Evolutionary conservation across 2,329 filamentous ascomycete genomes (phyloP), one percentile per base, ranked within the genome.

Genomic region (Fusarium piperis): DNA sequence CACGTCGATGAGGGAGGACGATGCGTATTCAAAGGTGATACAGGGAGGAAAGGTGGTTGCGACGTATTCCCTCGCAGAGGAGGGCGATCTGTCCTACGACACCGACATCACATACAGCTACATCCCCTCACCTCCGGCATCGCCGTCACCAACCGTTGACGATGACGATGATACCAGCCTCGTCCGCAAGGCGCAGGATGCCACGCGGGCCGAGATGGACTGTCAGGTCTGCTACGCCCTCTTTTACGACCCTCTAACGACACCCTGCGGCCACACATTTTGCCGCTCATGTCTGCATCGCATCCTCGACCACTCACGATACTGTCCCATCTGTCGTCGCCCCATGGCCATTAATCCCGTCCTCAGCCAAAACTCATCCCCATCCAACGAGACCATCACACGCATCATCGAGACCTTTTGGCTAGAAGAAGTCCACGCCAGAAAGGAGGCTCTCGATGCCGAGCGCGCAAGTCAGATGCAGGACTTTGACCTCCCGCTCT

Each of bases 161-260:
- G 78, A 80, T 11, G 74, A 79, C 4, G 78, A 74, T 33, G 74
- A 77, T 2, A 76, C 81, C 12, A 53, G 62, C 9, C 61, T 75
- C 2, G 65, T 94, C 30, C 82, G 86, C 28, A 85, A 84, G 35
- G 78, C 96, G 15, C 89, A 90, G 74, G 87, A 92, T 28, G 83
- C 85, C 1, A 85, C 89, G 4, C 88, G 91, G 67, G 84, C 85
- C 16, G 94, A 97, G 78, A 84, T 97, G 77, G 94, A 97, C 76
- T 98, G 95, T 73, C 93, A 96, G 75, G 90, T 97, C 65, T 97
- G 95, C 81, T 97, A 95, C 79, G 89, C 90, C 41, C 81, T 97
- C 23, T 92, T 95, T 79, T 84, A 94, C 67, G 93, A 97, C 68
- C 94, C 95, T 0, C 84, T 95, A 58, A 97, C 94, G 0, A 97